Percentiles rank a stretch among this genome's conserved stretches.
Evolutionary conservation across 2,329 filamentous ascomycete genomes (phyloP).

Genomic region (Colletotrichum euphorbiae): DNA sequence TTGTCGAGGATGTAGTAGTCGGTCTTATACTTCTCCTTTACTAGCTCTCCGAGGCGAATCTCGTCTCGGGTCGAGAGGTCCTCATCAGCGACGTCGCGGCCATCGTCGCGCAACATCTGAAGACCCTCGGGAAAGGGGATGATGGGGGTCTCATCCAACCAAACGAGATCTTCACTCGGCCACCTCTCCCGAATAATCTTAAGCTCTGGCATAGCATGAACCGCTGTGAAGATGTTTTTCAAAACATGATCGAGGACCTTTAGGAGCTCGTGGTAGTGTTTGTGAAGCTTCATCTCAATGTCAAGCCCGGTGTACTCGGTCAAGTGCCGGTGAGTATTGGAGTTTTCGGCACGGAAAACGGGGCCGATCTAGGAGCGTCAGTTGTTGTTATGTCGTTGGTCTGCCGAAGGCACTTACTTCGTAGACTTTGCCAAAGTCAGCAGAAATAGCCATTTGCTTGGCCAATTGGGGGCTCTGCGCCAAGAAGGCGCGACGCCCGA

Average conservation of each 20-base stretch:
- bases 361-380: slow-evolving; percentile 69
- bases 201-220: slow-evolving; percentile 71
- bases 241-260: slow-evolving; percentile 82
- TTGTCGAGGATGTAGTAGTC: slow-evolving; percentile 97
- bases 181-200: slow-evolving; percentile 85
- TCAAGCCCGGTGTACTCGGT: slow-evolving; percentile 95
- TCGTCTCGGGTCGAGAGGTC: slow-evolving; percentile 89
- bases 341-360: slow-evolving; percentile 95
- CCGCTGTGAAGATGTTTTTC: slow-evolving; percentile 72
- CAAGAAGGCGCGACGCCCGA: slow-evolving; percentile 86
- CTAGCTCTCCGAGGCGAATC: slow-evolving; percentile 83
- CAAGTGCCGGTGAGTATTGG: slow-evolving; percentile 93
- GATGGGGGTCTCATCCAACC: slow-evolving; percentile 86
- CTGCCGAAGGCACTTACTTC: slow-evolving; percentile 61
- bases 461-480: slow-evolving; percentile 92
- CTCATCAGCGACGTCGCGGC: slow-evolving; percentile 80
- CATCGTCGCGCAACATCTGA: slow-evolving; percentile 83
- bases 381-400: background rate
- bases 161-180: slow-evolving; percentile 87
- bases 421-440: slow-evolving; percentile 90
- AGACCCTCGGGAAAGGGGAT: slow-evolving; percentile 85
- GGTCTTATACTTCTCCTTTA: slow-evolving; percentile 87
- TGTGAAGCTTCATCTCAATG: slow-evolving; percentile 90
- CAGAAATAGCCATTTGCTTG: slow-evolving; percentile 92
- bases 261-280: slow-evolving; percentile 90